Evolutionary conservation across 2,329 filamentous ascomycete species (phyloP), one percentile per base, ranked within the genome.

Genomic region (Monilinia laxa): DNA sequence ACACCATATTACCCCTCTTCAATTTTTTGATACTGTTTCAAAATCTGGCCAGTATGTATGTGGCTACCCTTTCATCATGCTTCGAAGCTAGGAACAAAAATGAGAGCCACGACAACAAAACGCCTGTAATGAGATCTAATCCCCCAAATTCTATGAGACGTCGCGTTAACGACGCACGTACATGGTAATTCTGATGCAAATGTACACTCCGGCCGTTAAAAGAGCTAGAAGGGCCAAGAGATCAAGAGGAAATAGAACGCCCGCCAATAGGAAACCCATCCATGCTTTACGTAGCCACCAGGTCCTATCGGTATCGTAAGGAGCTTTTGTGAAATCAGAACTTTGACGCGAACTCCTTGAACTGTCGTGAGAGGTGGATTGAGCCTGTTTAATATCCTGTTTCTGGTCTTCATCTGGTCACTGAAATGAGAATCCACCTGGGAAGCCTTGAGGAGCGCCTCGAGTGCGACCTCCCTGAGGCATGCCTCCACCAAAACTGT

Each of bases 401-500:
- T 40, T 55, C 54, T 65, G 31, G 38, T 66, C 58, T 45, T 66
- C 56, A 60, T 70, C 74, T 77, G 77, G 77, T 81, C 79, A 81
- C 77, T 82, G 82, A 73, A 89, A 90, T 70, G 83, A 82, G 78
- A 88, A 90, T 67, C 83, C 82, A 59, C 82, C 78, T 4, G 80
- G 80, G 75, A 81, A 84, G 3, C 79, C 79, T 69, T 78, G 77
- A 20, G 71, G 74, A 49, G 72, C 69, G 23, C 73, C 74, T 65
- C 74, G 69, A 67, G 70, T 67, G 47, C 75, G 73, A 42, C 72
- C 70, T 49, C 68, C 73, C 18, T 73, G 70, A 52, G 77, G 80
- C 77, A 84, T 83, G 23, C 85, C 85, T 57, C 84, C 84, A 47
- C 83, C 81, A 73, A 79, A 80, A 55, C 78, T 72, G 68, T 75